These are phyloP conservation scores for Metarhizium album DNA, from an alignment of 2,329 filamentous ascomycete genomes.

Conservation along the genomic window DNA sequence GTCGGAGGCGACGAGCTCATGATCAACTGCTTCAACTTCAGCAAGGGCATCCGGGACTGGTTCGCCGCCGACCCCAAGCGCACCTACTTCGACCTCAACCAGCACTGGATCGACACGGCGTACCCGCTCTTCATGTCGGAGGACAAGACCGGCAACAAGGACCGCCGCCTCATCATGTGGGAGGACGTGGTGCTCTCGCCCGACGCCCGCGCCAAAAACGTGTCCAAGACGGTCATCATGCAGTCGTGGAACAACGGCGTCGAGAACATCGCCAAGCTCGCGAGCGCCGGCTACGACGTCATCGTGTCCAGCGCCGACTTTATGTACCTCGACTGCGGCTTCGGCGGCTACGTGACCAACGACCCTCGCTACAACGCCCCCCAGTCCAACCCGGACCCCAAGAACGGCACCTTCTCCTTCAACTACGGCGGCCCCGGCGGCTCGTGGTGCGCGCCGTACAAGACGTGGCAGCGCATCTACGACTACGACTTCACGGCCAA, in stretches of 20 bases:
- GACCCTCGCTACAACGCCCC: constrained; percentile 43
- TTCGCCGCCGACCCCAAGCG: constrained; percentile 33
- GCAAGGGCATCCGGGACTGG: constrained; percentile 35
- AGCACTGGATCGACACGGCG: constrained; percentile 42
- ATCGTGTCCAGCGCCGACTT: constrained; percentile 46
- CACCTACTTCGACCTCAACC: constrained; percentile 37
- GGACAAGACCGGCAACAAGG: constrained; percentile 15
- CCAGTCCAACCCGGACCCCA: constrained; percentile 36
- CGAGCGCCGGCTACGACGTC: constrained; percentile 38
- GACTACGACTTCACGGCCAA: constrained; percentile 43
- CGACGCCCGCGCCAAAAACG: constrained; percentile 30
- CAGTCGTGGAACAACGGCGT: constrained; percentile 45
- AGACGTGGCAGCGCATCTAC: constrained; percentile 50
- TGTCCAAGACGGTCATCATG: constrained; percentile 40
- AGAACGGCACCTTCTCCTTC: constrained; percentile 29
- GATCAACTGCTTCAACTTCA: constrained; percentile 44
- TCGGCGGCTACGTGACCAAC: constrained; percentile 42
- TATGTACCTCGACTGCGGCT: constrained; percentile 46
- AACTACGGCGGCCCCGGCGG: constrained; percentile 43
- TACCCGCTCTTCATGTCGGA: constrained; percentile 35
- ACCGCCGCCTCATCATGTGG: constrained; percentile 47
- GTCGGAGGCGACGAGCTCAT: constrained; percentile 46
- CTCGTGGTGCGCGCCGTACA: constrained; percentile 49
- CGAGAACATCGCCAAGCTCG: constrained; percentile 39
- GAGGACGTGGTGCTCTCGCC: constrained; percentile 37